Evolutionary conservation across 2,329 filamentous ascomycete species (phyloP).

Genomic region (Trichoderma sp.): DNA sequence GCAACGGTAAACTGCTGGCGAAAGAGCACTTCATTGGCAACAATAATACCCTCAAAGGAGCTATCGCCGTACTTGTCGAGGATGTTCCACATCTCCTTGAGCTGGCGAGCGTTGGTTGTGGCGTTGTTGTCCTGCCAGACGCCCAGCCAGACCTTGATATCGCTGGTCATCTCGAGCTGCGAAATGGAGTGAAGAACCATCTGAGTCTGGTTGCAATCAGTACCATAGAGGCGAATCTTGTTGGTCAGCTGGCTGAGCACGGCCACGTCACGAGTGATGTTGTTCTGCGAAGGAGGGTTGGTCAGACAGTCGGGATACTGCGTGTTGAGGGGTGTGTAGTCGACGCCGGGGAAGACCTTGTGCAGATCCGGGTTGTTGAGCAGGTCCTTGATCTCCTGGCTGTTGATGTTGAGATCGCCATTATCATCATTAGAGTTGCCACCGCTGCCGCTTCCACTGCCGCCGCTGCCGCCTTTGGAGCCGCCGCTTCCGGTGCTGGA

Average conservation of each 20-base stretch:
- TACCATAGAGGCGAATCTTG: slow-evolving; percentile 84
- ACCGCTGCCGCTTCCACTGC: slow-evolving; percentile 39
- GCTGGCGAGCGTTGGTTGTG: slow-evolving; percentile 80
- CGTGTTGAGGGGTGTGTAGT: slow-evolving; percentile 88
- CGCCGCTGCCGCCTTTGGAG: slow-evolving; percentile 22
- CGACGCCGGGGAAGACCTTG: slow-evolving; percentile 92
- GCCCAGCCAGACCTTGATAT: slow-evolving; percentile 87
- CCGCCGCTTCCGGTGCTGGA: slow-evolving; percentile 29
- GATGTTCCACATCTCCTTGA: slow-evolving; percentile 79
- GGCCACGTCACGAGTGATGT: slow-evolving; percentile 86
- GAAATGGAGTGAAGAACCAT: slow-evolving; percentile 85
- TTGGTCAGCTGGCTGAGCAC: slow-evolving; percentile 88
- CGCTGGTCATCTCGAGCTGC: slow-evolving; percentile 64
- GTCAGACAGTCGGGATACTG: slow-evolving; percentile 82
- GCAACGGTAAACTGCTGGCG: slow-evolving; percentile 69
- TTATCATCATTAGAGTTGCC: slow-evolving; percentile 62
- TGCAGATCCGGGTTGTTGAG: slow-evolving; percentile 79
- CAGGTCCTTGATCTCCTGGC: slow-evolving; percentile 73
- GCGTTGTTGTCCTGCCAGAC: slow-evolving; percentile 85
- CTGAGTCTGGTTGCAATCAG: slow-evolving; percentile 95
- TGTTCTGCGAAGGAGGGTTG: slow-evolving; percentile 84
- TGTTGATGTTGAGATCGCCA: slow-evolving; percentile 71
- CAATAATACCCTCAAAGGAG: slow-evolving; percentile 78
- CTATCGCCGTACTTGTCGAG: slow-evolving; percentile 64
- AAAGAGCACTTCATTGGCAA: slow-evolving; percentile 76